Evolutionary conservation across 768 basidiomycete genomes (phyloP), one percentile per base, ranked within the genome.

Genomic region (Rhizopogon vesiculosus): DNA sequence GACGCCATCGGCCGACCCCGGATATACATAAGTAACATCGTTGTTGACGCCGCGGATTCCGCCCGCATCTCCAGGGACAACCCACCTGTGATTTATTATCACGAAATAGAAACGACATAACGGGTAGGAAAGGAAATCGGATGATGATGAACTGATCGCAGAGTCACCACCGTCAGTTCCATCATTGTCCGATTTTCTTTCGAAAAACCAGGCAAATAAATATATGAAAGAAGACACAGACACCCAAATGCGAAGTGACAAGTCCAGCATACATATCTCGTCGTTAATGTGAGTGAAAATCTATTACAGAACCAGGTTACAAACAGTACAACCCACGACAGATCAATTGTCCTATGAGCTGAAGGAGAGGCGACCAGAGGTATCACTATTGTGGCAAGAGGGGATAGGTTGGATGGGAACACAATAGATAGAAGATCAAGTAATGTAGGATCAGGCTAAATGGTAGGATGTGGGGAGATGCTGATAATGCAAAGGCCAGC

Each of bases 281-380:
- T 49, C 25, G 48, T 49, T n/a, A 38, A 33, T 16, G 48, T 49
- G 22, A 18, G 38, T 25, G 35, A 49, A 25, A 49, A 49, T 38
- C 48, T 49, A 49, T 49, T 49, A 49, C 25, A n/a, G 38, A 16
- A 49, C 48, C 48, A 39, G 25, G 9, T 49, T 38, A 49, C 48
- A 38, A 49, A 15, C 48, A 49, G 48, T 38, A 38, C 35, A 38
- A 25, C 22, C 48, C 48, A 49, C 22, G 22, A 49, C 48, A 22
- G 38, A 25, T 49, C 5, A n/a, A 38, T 8, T 9, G 48, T 49
- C 48, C 48, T 38, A 49, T 49, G 35, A 38, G 22, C 19, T 38
- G 38, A 22, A 8, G 22, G 48, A 38, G 35, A 49, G 35, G 33
- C 31, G 48, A 49, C 48, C 9, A 15, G 42, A 49, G 48, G 48